Base-by-base conservation (phyloP, 2,329 filamentous ascomycete genomes). In the Aquanectria penicillioides region DNA sequence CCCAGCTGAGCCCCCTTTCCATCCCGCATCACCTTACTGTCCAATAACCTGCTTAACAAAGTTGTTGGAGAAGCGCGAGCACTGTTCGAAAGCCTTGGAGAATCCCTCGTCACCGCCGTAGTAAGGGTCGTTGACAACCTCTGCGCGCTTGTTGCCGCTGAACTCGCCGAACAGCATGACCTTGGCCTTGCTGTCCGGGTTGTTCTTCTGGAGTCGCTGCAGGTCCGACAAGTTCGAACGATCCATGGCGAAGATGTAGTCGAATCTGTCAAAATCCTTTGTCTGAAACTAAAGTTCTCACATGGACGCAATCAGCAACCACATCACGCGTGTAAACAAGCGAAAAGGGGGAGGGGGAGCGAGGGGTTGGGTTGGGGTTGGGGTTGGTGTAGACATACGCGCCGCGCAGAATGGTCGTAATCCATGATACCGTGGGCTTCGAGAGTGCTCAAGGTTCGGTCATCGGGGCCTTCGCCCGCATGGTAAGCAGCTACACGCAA, bases 231-330 rank as follows among this genome's bases (percentile, higher is more conserved):
- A 80, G 74, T 98, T 98, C 40, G 88, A 86, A 44, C 86, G 82
- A 73, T 99, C 95, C 95, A 99, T 99, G 60, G 92, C 94, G 56
- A 99, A 88, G 59, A 99, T 88, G 77, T 97, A 98, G 76, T 98
- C 93, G 71, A 97, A 98, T 13, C 84, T 83, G 54, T 88, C 80
- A 69, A 98, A 96, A 76, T 99, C 95, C 48, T 84, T 83, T 1
- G 81, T 76, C 5, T 79, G 77, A 46, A 89, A 74, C 84, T 87
- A 54, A 17, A 36, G n/a, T 11, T 28, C 49, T n/a, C n/a, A n/a
- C n/a, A n/a, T n/a, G 12, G 23, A 15, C 31, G 49, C 29, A n/a
- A 18, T 33, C 15, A 31, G 17, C 6, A 15, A 37, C n/a, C 18
- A 33, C 37, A 18, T 33, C 41, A 17, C 6, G 23, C 22, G 18